Base-by-base conservation (phyloP, 2,329 filamentous ascomycete species). In the Fusarium chaquense region DNA sequence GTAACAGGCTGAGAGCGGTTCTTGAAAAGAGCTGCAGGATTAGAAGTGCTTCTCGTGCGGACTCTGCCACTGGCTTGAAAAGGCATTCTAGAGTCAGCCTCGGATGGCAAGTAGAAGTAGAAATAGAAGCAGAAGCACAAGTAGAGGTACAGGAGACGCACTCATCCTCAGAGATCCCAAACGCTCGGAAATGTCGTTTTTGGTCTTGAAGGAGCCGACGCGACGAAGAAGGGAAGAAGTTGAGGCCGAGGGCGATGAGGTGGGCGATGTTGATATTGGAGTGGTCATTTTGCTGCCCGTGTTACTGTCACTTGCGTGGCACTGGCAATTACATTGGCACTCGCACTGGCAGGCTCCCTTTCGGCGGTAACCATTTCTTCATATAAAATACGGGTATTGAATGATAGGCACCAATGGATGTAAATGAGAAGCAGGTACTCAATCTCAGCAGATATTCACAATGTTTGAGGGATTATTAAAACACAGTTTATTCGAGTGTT, bases 1-100 rank as follows among this genome's bases (percentile, higher is more conserved):
- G 63, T 68, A 6, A 40, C 7, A 32, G 64, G 47, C 8, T 65
- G 55, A 4, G 62, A 65, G 4, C 62, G 62, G 4, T 55, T 66
- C 11, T 35, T 51, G 24, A 54, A 52, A 0, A 9, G 10, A 30
- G 62, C 32, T 0, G 41, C 51, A 6, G 65, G 68, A 26, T 66
- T 71, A 0, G 68, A 71, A 8, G 55, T 46, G 33, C 68, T 71
- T 49, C 68, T 71, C 20, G 22, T 49, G 43, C 68, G 68, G n/a
- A 47, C 41, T 56, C 58, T 69, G 9, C 40, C 65, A 35, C 51
- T 62, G 46, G 36, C 54, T 55, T 61, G 56, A 38, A 47, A 45
- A 28, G 41, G 50, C 62, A 65, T 65, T 26, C n/a, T 44, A 18
- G 45, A 32, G 49, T 64, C 41, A 68, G 65, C 50, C 58, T 55